phyloP scores from a whole-genome alignment of 148 eudicot genomes.

The Persicaria maculosa region DNA sequence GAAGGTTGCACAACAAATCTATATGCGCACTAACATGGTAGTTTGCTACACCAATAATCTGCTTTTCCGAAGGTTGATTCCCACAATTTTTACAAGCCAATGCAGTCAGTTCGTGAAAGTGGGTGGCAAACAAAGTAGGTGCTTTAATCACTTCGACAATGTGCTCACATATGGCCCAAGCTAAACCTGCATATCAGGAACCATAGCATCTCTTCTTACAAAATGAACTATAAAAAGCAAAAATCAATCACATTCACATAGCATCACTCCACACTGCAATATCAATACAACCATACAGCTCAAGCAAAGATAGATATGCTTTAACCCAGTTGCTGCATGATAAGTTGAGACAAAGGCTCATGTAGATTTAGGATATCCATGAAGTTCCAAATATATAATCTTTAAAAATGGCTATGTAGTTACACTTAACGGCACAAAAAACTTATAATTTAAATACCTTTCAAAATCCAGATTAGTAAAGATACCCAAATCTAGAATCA shows the following conservation, averaged over 20 bases:
- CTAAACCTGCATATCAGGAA: constrained; percentile 54
- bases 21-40: constrained; percentile 98
- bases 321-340: not conserved
- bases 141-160: constrained; percentile 82
- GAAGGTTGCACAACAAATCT: no score
- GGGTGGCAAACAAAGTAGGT: constrained; percentile 97
- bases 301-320: not conserved
- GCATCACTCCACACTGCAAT: not conserved
- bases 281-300: not conserved
- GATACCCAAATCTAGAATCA: not conserved
- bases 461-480: not conserved
- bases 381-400: not conserved
- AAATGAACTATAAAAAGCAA: not conserved
- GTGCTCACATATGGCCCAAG: constrained; percentile 99
- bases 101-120: constrained; percentile 97
- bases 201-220: not conserved
- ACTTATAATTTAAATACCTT: not conserved
- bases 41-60: constrained; percentile 64
- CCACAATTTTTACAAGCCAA: constrained; percentile 55
- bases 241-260: not conserved
- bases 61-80: constrained; percentile 31
- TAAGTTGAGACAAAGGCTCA: not conserved
- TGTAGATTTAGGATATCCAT: not conserved
- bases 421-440: not conserved
- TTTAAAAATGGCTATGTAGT: not conserved